Evolutionary conservation across 768 basidiomycete genomes (phyloP).

Genomic region (Holtermanniella nyarrowii): DNA sequence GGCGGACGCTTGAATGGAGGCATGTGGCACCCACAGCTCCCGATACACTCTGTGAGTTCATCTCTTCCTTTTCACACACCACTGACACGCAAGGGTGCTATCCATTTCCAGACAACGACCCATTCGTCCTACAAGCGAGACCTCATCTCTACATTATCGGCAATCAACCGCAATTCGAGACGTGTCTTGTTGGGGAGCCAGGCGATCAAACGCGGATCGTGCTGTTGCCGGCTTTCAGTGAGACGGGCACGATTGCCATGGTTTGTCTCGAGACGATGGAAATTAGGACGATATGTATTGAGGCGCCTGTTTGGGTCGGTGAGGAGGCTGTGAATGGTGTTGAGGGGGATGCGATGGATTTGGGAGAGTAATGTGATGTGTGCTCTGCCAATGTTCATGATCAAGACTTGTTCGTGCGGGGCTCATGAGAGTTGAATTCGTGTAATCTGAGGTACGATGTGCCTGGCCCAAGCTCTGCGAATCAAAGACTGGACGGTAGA

Average conservation of each 20-base stretch:
- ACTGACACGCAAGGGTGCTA: conserved; percentile 59
- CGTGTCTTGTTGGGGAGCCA: conserved; percentile 50
- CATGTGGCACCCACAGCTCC: conserved; percentile 98
- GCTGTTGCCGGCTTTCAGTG: conserved; percentile 67
- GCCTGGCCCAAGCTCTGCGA: no score
- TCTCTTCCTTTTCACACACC: background rate
- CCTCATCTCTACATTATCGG: conserved; percentile 91
- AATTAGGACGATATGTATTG: conserved; percentile 36
- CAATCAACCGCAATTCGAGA: conserved; percentile 73
- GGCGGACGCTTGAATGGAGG: conserved; percentile 77
- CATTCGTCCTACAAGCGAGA: conserved; percentile 74
- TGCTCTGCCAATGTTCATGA: no score
- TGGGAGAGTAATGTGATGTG: conserved; percentile 10
- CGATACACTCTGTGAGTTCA: conserved; percentile 65
- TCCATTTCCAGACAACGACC: conserved; percentile 76
- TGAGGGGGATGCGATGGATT: conserved; percentile 6
- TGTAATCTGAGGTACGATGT: no score
- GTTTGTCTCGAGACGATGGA: conserved; percentile 69
- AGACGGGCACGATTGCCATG: conserved; percentile 66
- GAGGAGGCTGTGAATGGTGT: conserved; percentile 8
- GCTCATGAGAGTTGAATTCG: no score
- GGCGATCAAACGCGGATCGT: conserved; percentile 51
- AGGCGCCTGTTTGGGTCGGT: conserved; percentile 35
- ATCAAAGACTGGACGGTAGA: no score
- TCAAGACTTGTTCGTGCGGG: no score